Evolutionary conservation across 2,329 filamentous ascomycete species (phyloP).

Genomic region (Stachybotrys elegans): DNA sequence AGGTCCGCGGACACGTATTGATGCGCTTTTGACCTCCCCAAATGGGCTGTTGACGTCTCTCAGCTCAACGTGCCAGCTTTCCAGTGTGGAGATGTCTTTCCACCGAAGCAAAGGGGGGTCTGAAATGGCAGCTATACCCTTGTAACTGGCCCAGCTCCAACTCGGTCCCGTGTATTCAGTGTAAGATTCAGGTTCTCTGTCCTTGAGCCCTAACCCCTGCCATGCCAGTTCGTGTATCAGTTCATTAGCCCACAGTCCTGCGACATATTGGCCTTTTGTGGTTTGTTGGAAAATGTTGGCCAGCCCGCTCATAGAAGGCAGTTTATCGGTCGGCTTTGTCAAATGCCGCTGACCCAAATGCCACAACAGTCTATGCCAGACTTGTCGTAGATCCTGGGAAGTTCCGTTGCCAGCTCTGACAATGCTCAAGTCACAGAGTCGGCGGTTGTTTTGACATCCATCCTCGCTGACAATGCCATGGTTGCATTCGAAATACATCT

Average conservation of each 20-base stretch:
- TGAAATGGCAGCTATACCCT: slow-evolving; percentile 5
- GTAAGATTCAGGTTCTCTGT: not conserved
- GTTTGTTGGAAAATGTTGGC: slow-evolving; percentile 8
- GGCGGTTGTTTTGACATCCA: not conserved
- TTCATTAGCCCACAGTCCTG: slow-evolving; percentile 11
- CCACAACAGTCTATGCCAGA: not conserved
- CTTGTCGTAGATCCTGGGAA: not conserved
- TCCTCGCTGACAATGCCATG: slow-evolving; percentile 7
- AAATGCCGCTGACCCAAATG: slow-evolving; percentile 8
- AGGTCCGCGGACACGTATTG: slow-evolving; percentile 11
- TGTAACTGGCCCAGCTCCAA: slow-evolving; percentile 15
- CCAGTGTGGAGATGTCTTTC: slow-evolving; percentile 4
- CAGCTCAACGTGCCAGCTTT: slow-evolving; percentile 9
- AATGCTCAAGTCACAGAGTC: not conserved
- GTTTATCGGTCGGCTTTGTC: slow-evolving; percentile 9
- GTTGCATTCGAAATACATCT: slow-evolving; percentile 9
- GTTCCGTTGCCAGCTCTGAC: too few species aligned
- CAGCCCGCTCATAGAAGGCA: slow-evolving; percentile 12
- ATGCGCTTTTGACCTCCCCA: slow-evolving; percentile 10
- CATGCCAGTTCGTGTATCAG: slow-evolving; percentile 10
- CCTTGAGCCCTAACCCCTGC: slow-evolving; percentile 5
- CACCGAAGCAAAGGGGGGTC: not conserved
- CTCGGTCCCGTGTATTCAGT: slow-evolving; percentile 11
- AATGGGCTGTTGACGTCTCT: slow-evolving; percentile 9
- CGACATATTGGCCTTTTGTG: slow-evolving; percentile 9